These are phyloP conservation scores for Selaginella tamariscina DNA, from an alignment of 75 land plant species.

Conservation along the genomic window DNA sequence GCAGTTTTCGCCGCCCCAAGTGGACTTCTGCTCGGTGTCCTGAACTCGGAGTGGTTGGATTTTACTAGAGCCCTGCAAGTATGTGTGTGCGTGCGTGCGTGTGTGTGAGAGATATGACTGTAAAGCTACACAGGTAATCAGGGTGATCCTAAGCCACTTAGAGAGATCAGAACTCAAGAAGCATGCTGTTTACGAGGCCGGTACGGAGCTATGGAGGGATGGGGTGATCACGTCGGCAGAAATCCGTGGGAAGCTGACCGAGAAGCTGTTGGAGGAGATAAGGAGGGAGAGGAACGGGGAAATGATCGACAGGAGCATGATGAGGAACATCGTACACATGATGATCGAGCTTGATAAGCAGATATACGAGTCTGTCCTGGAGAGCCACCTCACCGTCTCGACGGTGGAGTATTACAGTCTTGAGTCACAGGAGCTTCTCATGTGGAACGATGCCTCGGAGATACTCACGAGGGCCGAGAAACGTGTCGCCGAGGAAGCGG, in stretches of 20 bases:
- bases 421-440: conserved; percentile 50
- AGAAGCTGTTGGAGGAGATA: conserved; percentile 75
- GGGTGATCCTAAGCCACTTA: conserved; percentile 97
- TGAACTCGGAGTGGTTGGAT: conserved; percentile 75
- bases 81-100: too few species aligned
- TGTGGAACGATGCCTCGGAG: neutral
- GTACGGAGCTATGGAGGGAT: conserved; percentile 87
- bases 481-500: conserved; percentile 60
- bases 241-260: conserved; percentile 48
- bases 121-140: too few species aligned
- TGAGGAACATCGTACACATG: conserved; percentile 87
- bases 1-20: conserved; percentile 76
- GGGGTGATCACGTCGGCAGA: conserved; percentile 53
- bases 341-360: conserved; percentile 66
- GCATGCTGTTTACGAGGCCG: conserved; percentile 89
- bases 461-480: neutral
- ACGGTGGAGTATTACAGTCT: conserved; percentile 64
- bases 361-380: conserved; percentile 86
- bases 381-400: conserved; percentile 69
- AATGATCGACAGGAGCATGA: conserved; percentile 76
- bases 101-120: too few species aligned
- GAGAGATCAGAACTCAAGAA: conserved; percentile 80
- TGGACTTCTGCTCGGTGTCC: conserved; percentile 75
- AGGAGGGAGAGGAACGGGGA: conserved; percentile 41
- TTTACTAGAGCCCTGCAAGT: conserved; percentile 90